phyloP scores from a whole-genome alignment of 73 alveolate genomes.

The Uronychia binucleata region DNA sequence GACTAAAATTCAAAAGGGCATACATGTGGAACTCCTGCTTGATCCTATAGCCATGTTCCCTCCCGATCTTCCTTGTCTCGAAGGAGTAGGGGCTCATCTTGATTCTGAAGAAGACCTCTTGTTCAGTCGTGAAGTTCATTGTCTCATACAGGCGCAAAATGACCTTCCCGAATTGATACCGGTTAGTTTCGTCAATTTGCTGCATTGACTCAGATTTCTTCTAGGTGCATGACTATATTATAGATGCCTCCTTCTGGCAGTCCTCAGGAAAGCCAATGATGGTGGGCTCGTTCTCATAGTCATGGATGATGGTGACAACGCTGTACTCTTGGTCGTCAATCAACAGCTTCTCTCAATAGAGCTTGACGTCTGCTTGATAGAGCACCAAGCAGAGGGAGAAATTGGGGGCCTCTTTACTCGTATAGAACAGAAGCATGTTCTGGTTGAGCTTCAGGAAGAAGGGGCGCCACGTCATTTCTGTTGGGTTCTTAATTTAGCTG shows the following conservation, averaged over 20 bases:
- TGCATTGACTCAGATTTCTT: slow-evolving; percentile 12
- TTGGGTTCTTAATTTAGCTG: not conserved
- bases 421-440: not conserved
- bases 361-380: not conserved
- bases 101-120: slow-evolving; percentile 23
- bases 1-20: not conserved
- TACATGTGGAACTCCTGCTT: slow-evolving; percentile 22
- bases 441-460: not conserved
- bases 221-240: not conserved
- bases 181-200: slow-evolving; percentile 24
- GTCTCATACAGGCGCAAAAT: slow-evolving; percentile 2
- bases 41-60: slow-evolving; percentile 10
- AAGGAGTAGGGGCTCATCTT: slow-evolving; percentile 15
- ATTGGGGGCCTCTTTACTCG: not conserved
- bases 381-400: not conserved
- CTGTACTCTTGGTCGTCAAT: slow-evolving; percentile 12
- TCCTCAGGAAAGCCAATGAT: slow-evolving; percentile 19
- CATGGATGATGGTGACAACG: slow-evolving; percentile 32
- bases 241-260: slow-evolving; percentile 3
- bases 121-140: slow-evolving; percentile 15
- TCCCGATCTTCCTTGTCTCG: slow-evolving; percentile 26
- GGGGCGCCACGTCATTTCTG: not conserved
- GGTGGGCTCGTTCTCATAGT: slow-evolving; percentile 37
- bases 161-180: slow-evolving; percentile 41
- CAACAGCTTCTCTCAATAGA: not conserved